These are phyloP conservation scores for Tolypocladium album DNA, from an alignment of 2,329 filamentous ascomycete species.

Conservation along the genomic window DNA sequence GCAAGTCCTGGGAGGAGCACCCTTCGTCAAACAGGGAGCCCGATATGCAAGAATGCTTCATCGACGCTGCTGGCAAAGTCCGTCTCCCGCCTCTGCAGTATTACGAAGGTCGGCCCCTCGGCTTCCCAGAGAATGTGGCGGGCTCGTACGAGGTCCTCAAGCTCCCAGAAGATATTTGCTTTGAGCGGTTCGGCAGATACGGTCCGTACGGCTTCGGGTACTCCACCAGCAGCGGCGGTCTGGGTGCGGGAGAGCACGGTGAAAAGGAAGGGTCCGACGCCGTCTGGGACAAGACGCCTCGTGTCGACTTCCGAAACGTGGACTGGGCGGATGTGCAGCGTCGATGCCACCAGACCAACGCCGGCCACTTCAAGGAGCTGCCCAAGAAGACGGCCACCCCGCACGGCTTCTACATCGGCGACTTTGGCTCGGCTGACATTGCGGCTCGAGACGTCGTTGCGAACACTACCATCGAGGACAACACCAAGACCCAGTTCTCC, in stretches of 20 bases:
- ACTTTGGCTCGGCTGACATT: neutral
- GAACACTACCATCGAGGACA: slow-evolving; percentile 1
- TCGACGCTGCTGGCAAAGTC: slow-evolving; percentile 57
- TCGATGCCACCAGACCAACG: slow-evolving; percentile 62
- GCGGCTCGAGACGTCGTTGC: neutral
- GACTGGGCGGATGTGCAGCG: slow-evolving; percentile 73
- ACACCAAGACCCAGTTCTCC: neutral
- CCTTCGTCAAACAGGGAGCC: slow-evolving; percentile 28
- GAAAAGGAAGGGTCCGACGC: slow-evolving; percentile 70
- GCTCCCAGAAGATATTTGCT: slow-evolving; percentile 78
- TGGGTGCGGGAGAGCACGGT: slow-evolving; percentile 75
- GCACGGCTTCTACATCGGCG: slow-evolving; percentile 38
- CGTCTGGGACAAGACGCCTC: slow-evolving; percentile 61
- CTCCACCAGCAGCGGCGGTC: slow-evolving; percentile 64
- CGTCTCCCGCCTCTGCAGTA: slow-evolving; percentile 60
- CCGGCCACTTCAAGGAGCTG: slow-evolving; percentile 52
- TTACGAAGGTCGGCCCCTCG: slow-evolving; percentile 67
- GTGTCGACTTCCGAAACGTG: slow-evolving; percentile 67
- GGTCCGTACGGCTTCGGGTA: slow-evolving; percentile 90
- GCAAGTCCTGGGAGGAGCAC: slow-evolving; percentile 23
- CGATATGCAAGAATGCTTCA: slow-evolving; percentile 62
- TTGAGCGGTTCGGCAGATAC: slow-evolving; percentile 80
- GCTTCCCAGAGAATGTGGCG: slow-evolving; percentile 74
- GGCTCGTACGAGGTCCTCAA: slow-evolving; percentile 80
- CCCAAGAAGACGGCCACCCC: slow-evolving; percentile 26